Evolutionary conservation across 2,329 filamentous ascomycete species (phyloP).

Genomic region (Neophaeococcomyces aloes): DNA sequence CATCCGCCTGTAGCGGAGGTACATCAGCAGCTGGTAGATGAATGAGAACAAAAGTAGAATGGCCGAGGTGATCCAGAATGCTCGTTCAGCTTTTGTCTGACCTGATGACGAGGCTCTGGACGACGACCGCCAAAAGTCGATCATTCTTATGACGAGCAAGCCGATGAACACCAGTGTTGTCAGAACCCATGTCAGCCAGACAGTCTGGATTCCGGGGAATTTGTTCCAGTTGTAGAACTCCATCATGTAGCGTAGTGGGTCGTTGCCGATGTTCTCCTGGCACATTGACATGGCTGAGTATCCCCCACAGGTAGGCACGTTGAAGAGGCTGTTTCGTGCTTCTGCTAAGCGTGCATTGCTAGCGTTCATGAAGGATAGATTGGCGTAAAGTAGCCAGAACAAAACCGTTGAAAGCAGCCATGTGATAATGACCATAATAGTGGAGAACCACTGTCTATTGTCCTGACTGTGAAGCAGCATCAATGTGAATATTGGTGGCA

Average conservation of each 20-base stretch:
- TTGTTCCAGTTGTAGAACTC: not conserved
- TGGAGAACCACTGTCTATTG: not conserved
- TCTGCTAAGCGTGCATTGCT: not conserved
- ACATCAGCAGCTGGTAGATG: not conserved
- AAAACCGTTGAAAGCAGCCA: not conserved
- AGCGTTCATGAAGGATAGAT: not conserved
- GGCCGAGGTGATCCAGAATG: not conserved
- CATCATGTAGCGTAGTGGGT: not conserved
- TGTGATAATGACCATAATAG: not conserved
- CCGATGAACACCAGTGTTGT: not conserved
- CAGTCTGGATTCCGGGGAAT: not conserved
- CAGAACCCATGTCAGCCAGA: not conserved
- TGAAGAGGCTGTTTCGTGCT: slow-evolving; percentile 1
- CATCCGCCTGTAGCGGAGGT: not conserved
- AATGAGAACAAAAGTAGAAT: slow-evolving; percentile 1
- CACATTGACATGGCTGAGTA: not conserved
- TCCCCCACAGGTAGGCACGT: not conserved
- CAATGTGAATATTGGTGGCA: not conserved
- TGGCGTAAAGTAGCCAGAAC: not conserved
- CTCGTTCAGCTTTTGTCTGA: not conserved
- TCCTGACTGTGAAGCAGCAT: not conserved
- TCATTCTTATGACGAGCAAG: not conserved
- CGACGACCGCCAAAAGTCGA: too few relatives aligned
- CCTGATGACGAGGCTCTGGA: too few relatives aligned
- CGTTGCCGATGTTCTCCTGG: slow-evolving; percentile 1